These are phyloP conservation scores for Pouteria glomerata DNA, from an alignment of 148 eudicot species.

Conservation along the genomic window DNA sequence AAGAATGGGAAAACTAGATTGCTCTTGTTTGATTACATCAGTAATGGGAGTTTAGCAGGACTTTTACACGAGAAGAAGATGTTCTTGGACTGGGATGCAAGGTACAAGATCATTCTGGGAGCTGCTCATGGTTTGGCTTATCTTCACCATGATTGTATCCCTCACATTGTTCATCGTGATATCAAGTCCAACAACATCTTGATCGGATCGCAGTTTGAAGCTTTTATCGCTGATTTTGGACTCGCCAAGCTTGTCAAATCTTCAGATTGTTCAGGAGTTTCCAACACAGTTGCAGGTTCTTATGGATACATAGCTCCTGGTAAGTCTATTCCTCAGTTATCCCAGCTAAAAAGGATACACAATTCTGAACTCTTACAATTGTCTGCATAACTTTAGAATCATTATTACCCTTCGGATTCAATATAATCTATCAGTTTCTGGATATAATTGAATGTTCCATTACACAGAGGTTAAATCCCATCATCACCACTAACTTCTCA, in stretches of 20 bases:
- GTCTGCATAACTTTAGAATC: neutral
- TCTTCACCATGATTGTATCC: conserved; percentile 41
- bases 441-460: no score
- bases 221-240: conserved; percentile 41
- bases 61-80: conserved; percentile 26
- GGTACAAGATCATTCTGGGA: conserved; percentile 35
- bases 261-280: conserved; percentile 19
- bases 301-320: conserved; percentile 45
- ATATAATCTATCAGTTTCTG: no score
- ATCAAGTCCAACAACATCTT: conserved; percentile 36
- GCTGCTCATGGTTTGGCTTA: conserved; percentile 40
- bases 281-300: conserved; percentile 33
- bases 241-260: conserved; percentile 29
- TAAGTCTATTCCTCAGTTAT: conserved; percentile 6
- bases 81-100: conserved; percentile 35
- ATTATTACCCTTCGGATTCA: no score
- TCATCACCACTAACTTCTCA: neutral
- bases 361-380: neutral
- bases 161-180: conserved; percentile 35
- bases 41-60: conserved; percentile 33
- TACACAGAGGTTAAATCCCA: neutral
- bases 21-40: conserved; percentile 34
- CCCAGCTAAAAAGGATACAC: neutral
- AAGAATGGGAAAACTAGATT: conserved; percentile 26
- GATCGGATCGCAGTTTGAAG: conserved; percentile 30